A percentile compares a stretch with the other conserved stretches of the same genome.
Evolutionary conservation across 768 basidiomycete genomes (phyloP).

Genomic region (Pisolithus albus): DNA sequence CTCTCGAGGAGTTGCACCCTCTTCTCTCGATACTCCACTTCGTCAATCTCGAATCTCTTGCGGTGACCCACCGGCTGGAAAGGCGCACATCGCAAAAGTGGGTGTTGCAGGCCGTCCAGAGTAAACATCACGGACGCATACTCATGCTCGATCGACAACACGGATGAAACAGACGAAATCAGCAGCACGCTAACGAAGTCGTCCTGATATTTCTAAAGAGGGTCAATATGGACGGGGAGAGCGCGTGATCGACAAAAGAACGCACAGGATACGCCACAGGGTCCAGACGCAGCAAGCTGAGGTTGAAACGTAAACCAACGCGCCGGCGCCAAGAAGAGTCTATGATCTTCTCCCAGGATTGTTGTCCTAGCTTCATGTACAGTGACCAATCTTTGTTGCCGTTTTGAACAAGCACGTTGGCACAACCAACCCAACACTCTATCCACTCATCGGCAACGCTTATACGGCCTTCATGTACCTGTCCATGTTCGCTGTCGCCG

Average conservation of each 20-base stretch:
- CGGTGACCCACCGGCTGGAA: slow-evolving; percentile 15
- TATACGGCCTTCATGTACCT: slow-evolving; percentile 14
- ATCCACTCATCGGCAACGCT: slow-evolving; percentile 51
- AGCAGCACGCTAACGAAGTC: slow-evolving; percentile 51
- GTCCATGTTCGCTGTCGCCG: slow-evolving; percentile 23
- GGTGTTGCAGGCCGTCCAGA: slow-evolving; percentile 50
- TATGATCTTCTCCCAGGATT: slow-evolving; percentile 51
- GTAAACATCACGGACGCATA: slow-evolving; percentile 52
- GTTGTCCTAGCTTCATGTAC: slow-evolving; percentile 45
- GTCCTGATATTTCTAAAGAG: slow-evolving; percentile 37
- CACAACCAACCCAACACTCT: slow-evolving; percentile 70
- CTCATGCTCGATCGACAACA: slow-evolving; percentile 49
- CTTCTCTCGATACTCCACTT: slow-evolving; percentile 24
- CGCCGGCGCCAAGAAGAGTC: slow-evolving; percentile 46
- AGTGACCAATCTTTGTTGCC: slow-evolving; percentile 51
- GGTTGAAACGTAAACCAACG: slow-evolving; percentile 58
- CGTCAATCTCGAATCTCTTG: slow-evolving; percentile 26
- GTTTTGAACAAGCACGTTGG: slow-evolving; percentile 52
- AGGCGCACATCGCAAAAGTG: slow-evolving; percentile 36
- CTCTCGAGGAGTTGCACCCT: slow-evolving; percentile 35
- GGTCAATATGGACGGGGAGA: background rate
- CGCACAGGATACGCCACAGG: slow-evolving; percentile 55
- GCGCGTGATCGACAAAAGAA: background rate
- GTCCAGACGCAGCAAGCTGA: slow-evolving; percentile 49
- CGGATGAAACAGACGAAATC: slow-evolving; percentile 41